phyloP scores from a whole-genome alignment of 441 rosid genomes.

The Dalechampia spathulata region DNA sequence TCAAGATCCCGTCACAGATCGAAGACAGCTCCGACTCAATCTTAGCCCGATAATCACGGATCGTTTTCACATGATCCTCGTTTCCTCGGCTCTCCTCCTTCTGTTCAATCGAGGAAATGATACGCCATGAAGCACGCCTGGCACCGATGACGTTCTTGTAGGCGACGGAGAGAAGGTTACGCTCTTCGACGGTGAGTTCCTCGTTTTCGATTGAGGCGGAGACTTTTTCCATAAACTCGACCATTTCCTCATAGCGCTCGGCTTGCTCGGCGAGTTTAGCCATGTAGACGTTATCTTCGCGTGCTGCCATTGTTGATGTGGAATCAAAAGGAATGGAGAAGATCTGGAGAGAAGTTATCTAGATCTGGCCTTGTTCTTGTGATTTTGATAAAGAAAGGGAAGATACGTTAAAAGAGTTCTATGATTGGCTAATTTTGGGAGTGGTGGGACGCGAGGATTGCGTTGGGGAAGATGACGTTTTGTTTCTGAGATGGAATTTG shows the following conservation, averaged over 20 bases:
- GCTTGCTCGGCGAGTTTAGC: slow-evolving; percentile 95
- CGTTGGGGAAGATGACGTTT: slow-evolving; percentile 22
- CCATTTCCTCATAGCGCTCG: slow-evolving; percentile 95
- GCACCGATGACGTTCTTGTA: slow-evolving; percentile 96
- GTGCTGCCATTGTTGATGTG: slow-evolving; percentile 24
- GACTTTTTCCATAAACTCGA: slow-evolving; percentile 93
- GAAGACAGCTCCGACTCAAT: slow-evolving; percentile 76
- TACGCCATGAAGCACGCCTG: slow-evolving; percentile 94
- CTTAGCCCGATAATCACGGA: slow-evolving; percentile 77
- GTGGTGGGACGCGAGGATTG: slow-evolving; percentile 39
- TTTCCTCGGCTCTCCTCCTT: slow-evolving; percentile 93
- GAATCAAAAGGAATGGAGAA: slow-evolving; percentile 7
- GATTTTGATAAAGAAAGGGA: neutral
- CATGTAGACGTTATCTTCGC: slow-evolving; percentile 85
- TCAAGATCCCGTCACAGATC: slow-evolving; percentile 85
- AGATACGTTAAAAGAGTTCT: neutral
- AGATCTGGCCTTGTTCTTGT: slow-evolving; percentile 1
- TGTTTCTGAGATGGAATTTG: slow-evolving; percentile 7
- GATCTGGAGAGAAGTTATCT: neutral
- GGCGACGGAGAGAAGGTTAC: slow-evolving; percentile 88
- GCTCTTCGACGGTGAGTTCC: slow-evolving; percentile 86
- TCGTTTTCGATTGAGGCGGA: slow-evolving; percentile 63
- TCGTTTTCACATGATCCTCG: slow-evolving; percentile 56
- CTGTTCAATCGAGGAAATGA: slow-evolving; percentile 89
- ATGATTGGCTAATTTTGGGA: slow-evolving; percentile 28